Evolutionary conservation across 106 monocot genomes (phyloP).

Genomic region (Gastrodia elata): DNA sequence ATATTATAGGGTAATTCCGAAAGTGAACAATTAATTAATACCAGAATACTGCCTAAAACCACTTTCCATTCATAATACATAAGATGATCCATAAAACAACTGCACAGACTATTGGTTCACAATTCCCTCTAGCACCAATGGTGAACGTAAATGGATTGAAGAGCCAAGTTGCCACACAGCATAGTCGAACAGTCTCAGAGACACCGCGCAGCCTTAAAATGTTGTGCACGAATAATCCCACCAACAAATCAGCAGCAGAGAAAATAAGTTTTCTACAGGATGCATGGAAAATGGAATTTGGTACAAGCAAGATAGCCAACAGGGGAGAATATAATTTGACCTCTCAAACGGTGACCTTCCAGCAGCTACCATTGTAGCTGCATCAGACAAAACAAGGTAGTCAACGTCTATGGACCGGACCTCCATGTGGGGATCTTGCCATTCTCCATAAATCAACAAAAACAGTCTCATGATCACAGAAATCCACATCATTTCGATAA

Average conservation of each 20-base stretch:
- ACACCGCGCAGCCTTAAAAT: no score
- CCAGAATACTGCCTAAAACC: no score
- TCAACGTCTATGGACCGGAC: conserved; percentile 87
- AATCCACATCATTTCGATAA: conserved; percentile 26
- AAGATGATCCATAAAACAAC: no score
- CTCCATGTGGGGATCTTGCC: conserved; percentile 83
- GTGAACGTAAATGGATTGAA: no score
- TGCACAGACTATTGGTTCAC: no score
- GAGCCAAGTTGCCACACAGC: no score
- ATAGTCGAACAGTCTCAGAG: no score
- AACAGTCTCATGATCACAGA: conserved; percentile 38
- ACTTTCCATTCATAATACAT: no score
- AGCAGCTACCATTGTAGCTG: conserved; percentile 39
- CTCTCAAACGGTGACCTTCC: conserved; percentile 67
- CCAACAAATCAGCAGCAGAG: conserved; percentile 57
- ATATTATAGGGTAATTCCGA: no score
- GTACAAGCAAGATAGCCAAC: conserved; percentile 52
- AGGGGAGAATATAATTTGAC: conserved; percentile 76
- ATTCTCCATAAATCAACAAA: conserved; percentile 62
- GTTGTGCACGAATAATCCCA: no score
- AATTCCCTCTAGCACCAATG: no score
- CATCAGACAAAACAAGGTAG: conserved; percentile 86
- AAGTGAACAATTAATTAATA: no score
- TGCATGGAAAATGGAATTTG: conserved; percentile 36
- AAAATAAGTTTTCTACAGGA: conserved; percentile 66